These are phyloP conservation scores for Hordeum pubiflorum DNA, from an alignment of 202 grass and related monocot species.

Conservation along the genomic window DNA sequence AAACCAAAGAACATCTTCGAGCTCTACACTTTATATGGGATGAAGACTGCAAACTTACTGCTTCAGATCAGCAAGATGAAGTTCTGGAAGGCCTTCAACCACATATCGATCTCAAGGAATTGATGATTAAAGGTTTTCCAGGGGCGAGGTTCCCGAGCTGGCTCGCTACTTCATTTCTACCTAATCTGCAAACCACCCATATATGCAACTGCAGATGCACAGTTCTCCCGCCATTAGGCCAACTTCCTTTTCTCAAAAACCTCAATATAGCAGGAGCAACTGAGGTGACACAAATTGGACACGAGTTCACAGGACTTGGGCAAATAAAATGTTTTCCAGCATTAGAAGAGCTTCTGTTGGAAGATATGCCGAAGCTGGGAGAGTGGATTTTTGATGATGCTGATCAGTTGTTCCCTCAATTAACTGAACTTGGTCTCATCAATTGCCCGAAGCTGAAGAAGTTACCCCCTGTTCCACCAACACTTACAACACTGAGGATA, in stretches of 20 bases:
- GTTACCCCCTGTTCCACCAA: constrained; percentile 56
- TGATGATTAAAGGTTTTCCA: constrained; percentile 52
- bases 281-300: constrained; percentile 43
- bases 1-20: constrained; percentile 48
- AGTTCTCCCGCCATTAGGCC: constrained; percentile 55
- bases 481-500: constrained; percentile 45
- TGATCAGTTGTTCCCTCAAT: constrained; percentile 43
- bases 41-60: constrained; percentile 15
- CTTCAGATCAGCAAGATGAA: constrained; percentile 32
- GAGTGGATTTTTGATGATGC: constrained; percentile 43
- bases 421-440: constrained; percentile 45
- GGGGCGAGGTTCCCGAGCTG: constrained; percentile 44
- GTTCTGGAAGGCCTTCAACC: constrained; percentile 62
- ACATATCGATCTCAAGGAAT: constrained; percentile 47
- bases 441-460: constrained; percentile 49
- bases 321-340: constrained; percentile 40
- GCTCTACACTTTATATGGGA: constrained; percentile 57
- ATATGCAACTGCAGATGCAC: constrained; percentile 52
- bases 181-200: constrained; percentile 39
- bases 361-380: constrained; percentile 55
- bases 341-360: constrained; percentile 50
- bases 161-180: constrained; percentile 44
- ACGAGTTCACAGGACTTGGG: constrained; percentile 42
- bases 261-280: constrained; percentile 45
- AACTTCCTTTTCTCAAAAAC: constrained; percentile 45